Evolutionary conservation across 2,329 filamentous ascomycete species (phyloP), one percentile per base, ranked within the genome.

Genomic region (Nakataea oryzae): DNA sequence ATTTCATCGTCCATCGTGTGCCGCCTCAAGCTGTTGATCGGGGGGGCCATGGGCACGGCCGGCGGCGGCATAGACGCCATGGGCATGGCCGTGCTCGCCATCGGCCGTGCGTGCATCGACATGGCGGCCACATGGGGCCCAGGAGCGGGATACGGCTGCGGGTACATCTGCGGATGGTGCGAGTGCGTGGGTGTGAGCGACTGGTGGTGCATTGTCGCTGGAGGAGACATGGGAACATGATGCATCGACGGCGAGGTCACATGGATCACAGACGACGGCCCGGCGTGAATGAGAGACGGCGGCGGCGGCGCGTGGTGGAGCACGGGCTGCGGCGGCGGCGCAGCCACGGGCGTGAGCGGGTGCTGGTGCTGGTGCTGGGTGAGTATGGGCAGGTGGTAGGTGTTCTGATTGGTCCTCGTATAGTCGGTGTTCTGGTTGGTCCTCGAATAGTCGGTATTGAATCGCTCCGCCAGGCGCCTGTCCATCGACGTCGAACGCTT

Each of bases 401-500:
- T 64, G 57, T 61, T 65, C 26, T 69, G 71, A 63, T 64, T 71
- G 54, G 73, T 72, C 26, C 78, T 75, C 61, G 71, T n/a, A n/a
- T 24, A 64, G 64, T 59, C 67, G 61, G 58, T 64, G 57, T 61
- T 65, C 26, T 69, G 71, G 63, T 64, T 71, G 54, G 73, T 72
- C 26, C 78, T 75, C 61, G 71, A n/a, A n/a, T n/a, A 72, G 60
- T 81, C 81, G 24, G 79, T 73, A 29, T 70, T 73, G 64, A 83
- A 79, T 12, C 81, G 75, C 54, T 79, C 79, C 3, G 80, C 81
- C 12, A 82, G 74, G 27, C 81, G 77, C 57, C 77, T 76, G 62
- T 83, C 80, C 68, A 80, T 74, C 3, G 80, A 80, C 24, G 70
- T 73, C 11, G 72, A 73, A 27, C 28, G 27, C 28, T 21, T 58